A percentile compares a stretch with the other conserved stretches of the same genome.
Evolutionary conservation across 257 asterid species (phyloP).

Genomic region (Verbena officinalis): DNA sequence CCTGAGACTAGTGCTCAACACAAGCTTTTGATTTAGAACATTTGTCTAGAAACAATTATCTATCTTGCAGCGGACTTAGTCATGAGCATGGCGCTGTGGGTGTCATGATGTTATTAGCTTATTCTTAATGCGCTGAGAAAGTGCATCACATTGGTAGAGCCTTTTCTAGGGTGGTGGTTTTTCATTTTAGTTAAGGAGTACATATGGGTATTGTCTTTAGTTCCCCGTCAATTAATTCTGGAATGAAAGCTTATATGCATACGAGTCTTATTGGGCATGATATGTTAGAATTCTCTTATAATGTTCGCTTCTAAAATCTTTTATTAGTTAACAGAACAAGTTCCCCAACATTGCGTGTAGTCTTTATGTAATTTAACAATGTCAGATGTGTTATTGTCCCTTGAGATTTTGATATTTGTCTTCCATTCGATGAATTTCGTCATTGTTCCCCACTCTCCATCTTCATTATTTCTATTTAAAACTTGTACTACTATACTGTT

Average conservation of each 20-base stretch:
- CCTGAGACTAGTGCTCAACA: neutral
- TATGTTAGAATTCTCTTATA: too few species aligned
- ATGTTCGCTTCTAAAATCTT: too few species aligned
- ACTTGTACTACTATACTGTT: neutral
- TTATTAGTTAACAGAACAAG: too few species aligned
- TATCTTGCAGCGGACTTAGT: neutral
- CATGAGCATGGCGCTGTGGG: neutral
- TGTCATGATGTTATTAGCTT: neutral
- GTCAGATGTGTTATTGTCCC: too few species aligned
- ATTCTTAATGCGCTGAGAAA: neutral
- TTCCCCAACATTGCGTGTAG: too few species aligned
- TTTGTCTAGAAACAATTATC: neutral
- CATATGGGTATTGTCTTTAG: too few species aligned
- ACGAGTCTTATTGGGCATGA: too few species aligned
- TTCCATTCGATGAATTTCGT: neutral
- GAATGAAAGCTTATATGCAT: too few species aligned
- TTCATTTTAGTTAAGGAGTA: too few species aligned
- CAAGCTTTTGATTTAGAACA: neutral
- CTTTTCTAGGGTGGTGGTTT: too few species aligned
- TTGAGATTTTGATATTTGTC: neutral
- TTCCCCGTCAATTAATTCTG: too few species aligned
- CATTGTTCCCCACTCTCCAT: neutral
- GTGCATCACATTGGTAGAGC: neutral
- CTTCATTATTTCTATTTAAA: neutral
- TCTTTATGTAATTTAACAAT: too few species aligned